These are phyloP conservation scores for Claviceps humidiphila DNA, from an alignment of 2,329 filamentous ascomycete genomes.

Conservation along the genomic window DNA sequence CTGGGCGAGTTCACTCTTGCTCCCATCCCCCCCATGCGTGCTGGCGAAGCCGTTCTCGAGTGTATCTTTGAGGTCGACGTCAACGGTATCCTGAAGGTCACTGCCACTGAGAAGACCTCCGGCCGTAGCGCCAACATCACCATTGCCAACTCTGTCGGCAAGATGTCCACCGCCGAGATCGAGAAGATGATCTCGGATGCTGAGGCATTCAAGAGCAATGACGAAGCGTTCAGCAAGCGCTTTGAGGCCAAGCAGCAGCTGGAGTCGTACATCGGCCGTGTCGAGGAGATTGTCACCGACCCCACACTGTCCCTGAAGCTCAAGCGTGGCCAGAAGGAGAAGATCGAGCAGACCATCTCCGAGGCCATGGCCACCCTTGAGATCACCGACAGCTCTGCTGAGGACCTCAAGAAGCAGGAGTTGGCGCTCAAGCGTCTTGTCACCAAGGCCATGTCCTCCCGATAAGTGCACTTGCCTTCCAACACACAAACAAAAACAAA, in stretches of 20 bases:
- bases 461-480: conserved; percentile 39
- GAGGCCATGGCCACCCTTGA: conserved; percentile 97
- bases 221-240: conserved; percentile 98
- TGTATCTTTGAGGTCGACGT: conserved; percentile 99
- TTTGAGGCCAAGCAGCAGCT: conserved; percentile 99
- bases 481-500: not conserved
- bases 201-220: conserved; percentile 96
- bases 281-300: conserved; percentile 98
- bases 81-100: conserved; percentile 99
- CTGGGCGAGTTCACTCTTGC: conserved; percentile 94
- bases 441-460: conserved; percentile 94
- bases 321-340: conserved; percentile 98
- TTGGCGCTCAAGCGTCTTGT: conserved; percentile 93
- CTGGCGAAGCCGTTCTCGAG: conserved; percentile 92
- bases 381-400: conserved; percentile 78
- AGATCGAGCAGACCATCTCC: conserved; percentile 93
- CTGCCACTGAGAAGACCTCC: conserved; percentile 96
- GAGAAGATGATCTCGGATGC: conserved; percentile 97
- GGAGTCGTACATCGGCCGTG: conserved; percentile 95
- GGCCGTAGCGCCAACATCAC: conserved; percentile 98
- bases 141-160: conserved; percentile 98
- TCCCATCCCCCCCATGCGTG: conserved; percentile 76
- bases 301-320: conserved; percentile 91
- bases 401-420: conserved; percentile 99
- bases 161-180: conserved; percentile 87